phyloP scores from a whole-genome alignment of 208 protist genomes.

The Leptomonas pyrrhocoris region DNA sequence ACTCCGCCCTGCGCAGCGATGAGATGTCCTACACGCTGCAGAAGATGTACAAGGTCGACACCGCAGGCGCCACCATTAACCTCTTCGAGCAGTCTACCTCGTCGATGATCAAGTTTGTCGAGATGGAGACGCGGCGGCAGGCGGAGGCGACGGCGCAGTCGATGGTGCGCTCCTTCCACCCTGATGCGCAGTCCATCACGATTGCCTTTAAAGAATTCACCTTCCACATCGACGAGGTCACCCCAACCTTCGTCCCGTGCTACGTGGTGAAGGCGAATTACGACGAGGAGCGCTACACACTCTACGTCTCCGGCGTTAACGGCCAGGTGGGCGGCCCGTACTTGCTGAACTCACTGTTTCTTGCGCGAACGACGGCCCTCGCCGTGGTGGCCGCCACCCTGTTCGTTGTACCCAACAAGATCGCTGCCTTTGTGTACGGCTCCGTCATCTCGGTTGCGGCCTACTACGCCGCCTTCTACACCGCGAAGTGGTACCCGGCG shows the following conservation, averaged over 20 bases:
- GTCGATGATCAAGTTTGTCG: slow-evolving; percentile 62
- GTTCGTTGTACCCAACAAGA: slow-evolving; percentile 73
- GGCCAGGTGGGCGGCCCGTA: slow-evolving; percentile 77
- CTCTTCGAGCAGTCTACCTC: slow-evolving; percentile 88
- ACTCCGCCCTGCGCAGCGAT: slow-evolving; percentile 65
- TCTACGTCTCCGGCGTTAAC: slow-evolving; percentile 74
- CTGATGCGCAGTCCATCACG: slow-evolving; percentile 50
- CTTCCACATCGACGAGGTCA: slow-evolving; percentile 66
- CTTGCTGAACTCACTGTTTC: slow-evolving; percentile 77
- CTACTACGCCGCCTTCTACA: slow-evolving; percentile 82
- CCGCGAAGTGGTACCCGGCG: slow-evolving; percentile 55
- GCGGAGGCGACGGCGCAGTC: slow-evolving; percentile 48
- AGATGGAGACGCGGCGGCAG: slow-evolving; percentile 58
- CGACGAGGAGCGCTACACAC: slow-evolving; percentile 73
- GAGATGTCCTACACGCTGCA: slow-evolving; percentile 50
- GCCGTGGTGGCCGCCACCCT: slow-evolving; percentile 31
- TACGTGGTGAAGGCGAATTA: slow-evolving; percentile 84
- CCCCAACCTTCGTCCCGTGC: slow-evolving; percentile 80
- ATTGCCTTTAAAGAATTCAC: slow-evolving; percentile 63
- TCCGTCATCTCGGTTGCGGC: slow-evolving; percentile 37
- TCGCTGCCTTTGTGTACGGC: slow-evolving; percentile 58
- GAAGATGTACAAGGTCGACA: slow-evolving; percentile 71
- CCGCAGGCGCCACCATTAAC: slow-evolving; percentile 70
- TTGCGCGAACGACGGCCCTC: slow-evolving; percentile 50
- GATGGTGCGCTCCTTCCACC: slow-evolving; percentile 68